These are phyloP conservation scores for Boechera retrofracta DNA, from an alignment of 345 rosid genomes.

Conservation along the genomic window DNA sequence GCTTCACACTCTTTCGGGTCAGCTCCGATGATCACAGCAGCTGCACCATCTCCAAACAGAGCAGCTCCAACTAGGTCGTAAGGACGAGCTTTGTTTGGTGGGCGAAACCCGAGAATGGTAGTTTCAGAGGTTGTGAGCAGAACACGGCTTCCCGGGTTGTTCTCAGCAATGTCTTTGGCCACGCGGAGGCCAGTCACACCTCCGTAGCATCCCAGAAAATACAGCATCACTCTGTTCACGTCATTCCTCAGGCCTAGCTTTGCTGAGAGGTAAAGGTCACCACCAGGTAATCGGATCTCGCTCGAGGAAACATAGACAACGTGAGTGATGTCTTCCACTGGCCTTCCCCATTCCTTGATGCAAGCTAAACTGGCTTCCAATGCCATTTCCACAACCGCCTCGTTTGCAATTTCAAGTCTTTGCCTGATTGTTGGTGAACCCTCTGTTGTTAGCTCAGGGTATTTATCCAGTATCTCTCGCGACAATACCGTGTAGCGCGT, in stretches of 20 bases:
- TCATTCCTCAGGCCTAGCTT: constrained; percentile 73
- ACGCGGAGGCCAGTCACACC: constrained; percentile 93
- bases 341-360: constrained; percentile 90
- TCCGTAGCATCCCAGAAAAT: constrained; percentile 90
- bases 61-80: constrained; percentile 95
- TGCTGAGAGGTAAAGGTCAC: constrained; percentile 78
- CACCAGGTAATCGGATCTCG: constrained; percentile 92
- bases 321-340: constrained; percentile 78
- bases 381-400: constrained; percentile 90
- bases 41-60: constrained; percentile 94
- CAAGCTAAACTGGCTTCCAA: constrained; percentile 73
- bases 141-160: constrained; percentile 90
- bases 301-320: constrained; percentile 92
- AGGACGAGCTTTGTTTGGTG: constrained; percentile 85
- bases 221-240: constrained; percentile 82
- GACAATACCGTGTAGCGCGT: constrained; percentile 92
- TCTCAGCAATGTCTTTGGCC: constrained; percentile 95
- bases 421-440: constrained; percentile 84
- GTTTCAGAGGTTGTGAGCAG: constrained; percentile 87
- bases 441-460: constrained; percentile 84
- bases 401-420: constrained; percentile 86
- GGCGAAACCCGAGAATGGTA: constrained; percentile 89
- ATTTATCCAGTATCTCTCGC: constrained; percentile 72
- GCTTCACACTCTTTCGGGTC: constrained; percentile 61
- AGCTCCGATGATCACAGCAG: constrained; percentile 77